Evolutionary conservation across 225 moss, liverwort and hornwort genomes (phyloP), one percentile per base, ranked within the genome.

Genomic region (Ulota crispa): DNA sequence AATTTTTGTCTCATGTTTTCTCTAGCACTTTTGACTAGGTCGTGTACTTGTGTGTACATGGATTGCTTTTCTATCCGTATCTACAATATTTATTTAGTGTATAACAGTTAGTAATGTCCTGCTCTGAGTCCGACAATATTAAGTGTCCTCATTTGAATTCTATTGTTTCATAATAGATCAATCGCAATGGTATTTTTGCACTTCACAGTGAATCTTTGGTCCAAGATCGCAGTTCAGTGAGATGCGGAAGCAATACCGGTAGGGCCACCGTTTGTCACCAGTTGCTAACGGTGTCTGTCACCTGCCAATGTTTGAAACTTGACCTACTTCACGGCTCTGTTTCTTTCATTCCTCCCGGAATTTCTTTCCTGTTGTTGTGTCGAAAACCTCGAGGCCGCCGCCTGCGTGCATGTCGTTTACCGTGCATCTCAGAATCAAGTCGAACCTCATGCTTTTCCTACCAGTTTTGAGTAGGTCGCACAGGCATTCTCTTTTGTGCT

Each of bases 201-300:
- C 14, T 50, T 6, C 18, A 27, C 10, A 11, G 39, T 39, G 60
- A 60, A 12, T 7, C 30, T 28, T 60, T 75, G 75, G 20, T 28
- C 41, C 3, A 74, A 74, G 61, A 53, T 61, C 79, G 37, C 9
- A 24, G 9, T 26, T 24, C 37, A 56, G 5, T 50, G 50, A 50
- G 50, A 50, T 50, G 50, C 50, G 18, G 50, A 50, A 50, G 50
- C 7, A 7, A 64, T 9, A 19, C 19, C 32, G 19, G 42, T 31
- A 16, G 50, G 45, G 68, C 13, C 56, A 70, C 79, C 61, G 3
- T 66, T 72, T 72, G 34, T 81, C 77, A 72, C 59, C 39, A 77
- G 36, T 54, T 62, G 24, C 37, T 37, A 27, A 39, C 27, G 5
- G 43, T 31, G 11, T 42, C 2, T 59, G 53, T 60, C 24, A 69